Conservation (phyloP, 768 basidiomycete species). For the Exidia glandulosa region DNA sequence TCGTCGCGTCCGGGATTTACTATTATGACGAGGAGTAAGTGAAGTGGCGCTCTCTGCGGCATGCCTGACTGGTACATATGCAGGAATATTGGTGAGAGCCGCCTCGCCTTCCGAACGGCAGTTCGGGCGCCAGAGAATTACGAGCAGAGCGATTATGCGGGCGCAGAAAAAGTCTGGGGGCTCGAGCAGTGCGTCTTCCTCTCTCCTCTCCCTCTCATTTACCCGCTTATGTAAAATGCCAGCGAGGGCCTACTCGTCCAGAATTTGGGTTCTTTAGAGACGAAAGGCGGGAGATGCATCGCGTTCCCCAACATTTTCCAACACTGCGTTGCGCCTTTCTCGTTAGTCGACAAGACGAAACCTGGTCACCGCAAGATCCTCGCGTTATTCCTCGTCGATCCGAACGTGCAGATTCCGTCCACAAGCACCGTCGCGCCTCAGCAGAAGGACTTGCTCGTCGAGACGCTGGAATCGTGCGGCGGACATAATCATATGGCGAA, state of each 20-base stretch:
- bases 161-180: conserved; percentile 40
- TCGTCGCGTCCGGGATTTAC: conserved; percentile 36
- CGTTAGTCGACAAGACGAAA: conserved; percentile 28
- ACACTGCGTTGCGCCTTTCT: conserved; percentile 28
- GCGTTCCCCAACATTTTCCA: conserved; percentile 46
- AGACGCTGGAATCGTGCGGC: conserved; percentile 18
- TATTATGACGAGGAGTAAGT: conserved; percentile 28
- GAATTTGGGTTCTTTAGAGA: conserved; percentile 22
- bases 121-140: conserved; percentile 35
- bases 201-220: conserved; percentile 11
- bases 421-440: conserved; percentile 39
- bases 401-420: conserved; percentile 25
- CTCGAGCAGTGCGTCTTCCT: conserved; percentile 34
- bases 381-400: conserved; percentile 35
- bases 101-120: conserved; percentile 40
- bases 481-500: conserved; percentile 19
- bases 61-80: background rate
- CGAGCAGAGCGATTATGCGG: conserved; percentile 33
- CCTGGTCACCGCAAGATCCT: conserved; percentile 34
- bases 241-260: conserved; percentile 17
- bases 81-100: conserved; percentile 34
- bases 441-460: conserved; percentile 33
- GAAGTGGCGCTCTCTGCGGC: too few relatives aligned
- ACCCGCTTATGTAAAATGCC: background rate
- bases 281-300: conserved; percentile 28